phyloP scores from a whole-genome alignment of 2,329 filamentous ascomycete species.

The Penicillium occitanis region DNA sequence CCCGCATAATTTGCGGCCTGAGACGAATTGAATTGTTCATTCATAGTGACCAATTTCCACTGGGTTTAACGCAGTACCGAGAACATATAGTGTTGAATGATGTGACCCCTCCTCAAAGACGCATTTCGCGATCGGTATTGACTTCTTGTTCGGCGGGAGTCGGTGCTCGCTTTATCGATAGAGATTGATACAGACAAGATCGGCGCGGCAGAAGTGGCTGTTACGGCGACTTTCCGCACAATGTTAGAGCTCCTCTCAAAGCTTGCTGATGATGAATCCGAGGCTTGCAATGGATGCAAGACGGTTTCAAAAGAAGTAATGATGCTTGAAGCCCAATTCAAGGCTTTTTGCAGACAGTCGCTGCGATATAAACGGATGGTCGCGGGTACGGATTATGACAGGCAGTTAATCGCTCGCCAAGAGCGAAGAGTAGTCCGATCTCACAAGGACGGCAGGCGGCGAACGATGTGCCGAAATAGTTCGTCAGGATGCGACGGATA shows the following conservation, averaged over 20 bases:
- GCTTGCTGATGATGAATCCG: background rate
- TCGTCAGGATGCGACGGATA: background rate
- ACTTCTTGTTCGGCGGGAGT: background rate
- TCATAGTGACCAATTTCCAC: conserved; percentile 1
- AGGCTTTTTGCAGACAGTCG: background rate
- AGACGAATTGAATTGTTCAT: conserved; percentile 1
- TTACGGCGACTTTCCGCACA: background rate
- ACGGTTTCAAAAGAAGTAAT: background rate
- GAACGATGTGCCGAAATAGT: background rate
- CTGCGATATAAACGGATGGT: conserved; percentile 1
- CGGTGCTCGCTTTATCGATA: conserved; percentile 15
- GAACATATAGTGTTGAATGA: background rate
- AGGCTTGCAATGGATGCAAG: background rate
- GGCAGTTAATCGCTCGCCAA: background rate
- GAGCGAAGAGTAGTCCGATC: background rate
- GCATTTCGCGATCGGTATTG: conserved; percentile 9
- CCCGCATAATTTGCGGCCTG: background rate
- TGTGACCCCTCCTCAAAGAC: conserved; percentile 8
- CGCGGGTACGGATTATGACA: background rate
- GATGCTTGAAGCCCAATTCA: background rate
- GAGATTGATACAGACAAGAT: background rate
- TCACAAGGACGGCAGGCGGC: background rate
- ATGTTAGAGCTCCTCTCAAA: background rate
- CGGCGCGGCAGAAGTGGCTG: background rate
- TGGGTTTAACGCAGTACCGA: background rate